These are phyloP conservation scores for Limonium bicolor DNA, from an alignment of 148 eudicot species.

Conservation along the genomic window DNA sequence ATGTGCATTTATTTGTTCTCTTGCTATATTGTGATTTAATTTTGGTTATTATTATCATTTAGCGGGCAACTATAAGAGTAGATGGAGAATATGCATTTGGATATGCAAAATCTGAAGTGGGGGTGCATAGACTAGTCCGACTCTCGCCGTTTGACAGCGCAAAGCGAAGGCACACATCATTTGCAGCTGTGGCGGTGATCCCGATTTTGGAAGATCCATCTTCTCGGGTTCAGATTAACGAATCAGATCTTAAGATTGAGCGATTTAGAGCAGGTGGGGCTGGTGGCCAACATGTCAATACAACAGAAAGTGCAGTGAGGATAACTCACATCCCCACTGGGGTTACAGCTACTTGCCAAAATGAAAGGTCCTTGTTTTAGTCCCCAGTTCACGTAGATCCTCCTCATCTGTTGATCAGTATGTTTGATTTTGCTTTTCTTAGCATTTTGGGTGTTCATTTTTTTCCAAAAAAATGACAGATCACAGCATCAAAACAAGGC, in stretches of 20 bases:
- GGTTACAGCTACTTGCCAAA: constrained; percentile 70
- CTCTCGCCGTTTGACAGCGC: constrained; percentile 90
- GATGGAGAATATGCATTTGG: constrained; percentile 95
- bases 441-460: background rate
- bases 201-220: constrained; percentile 75
- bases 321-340: constrained; percentile 95
- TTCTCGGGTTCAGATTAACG: constrained; percentile 71
- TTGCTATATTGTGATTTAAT: too few relatives aligned
- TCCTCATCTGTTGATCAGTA: background rate
- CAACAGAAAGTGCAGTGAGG: constrained; percentile 91
- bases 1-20: too few relatives aligned
- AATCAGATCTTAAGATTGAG: constrained; percentile 86
- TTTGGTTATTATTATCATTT: constrained; percentile 9
- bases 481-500: constrained; percentile 94
- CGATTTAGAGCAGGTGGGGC: constrained; percentile 88
- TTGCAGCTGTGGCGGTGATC: constrained; percentile 95
- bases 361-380: constrained; percentile 95
- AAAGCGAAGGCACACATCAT: constrained; percentile 87
- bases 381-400: background rate
- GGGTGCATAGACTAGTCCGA: constrained; percentile 89
- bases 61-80: constrained; percentile 90
- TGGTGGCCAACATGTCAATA: constrained; percentile 86
- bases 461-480: constrained; percentile 15
- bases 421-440: background rate
- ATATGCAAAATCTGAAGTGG: constrained; percentile 94